Evolutionary conservation across 2,329 filamentous ascomycete species (phyloP).

Genomic region (Hyphodiscus sp.): DNA sequence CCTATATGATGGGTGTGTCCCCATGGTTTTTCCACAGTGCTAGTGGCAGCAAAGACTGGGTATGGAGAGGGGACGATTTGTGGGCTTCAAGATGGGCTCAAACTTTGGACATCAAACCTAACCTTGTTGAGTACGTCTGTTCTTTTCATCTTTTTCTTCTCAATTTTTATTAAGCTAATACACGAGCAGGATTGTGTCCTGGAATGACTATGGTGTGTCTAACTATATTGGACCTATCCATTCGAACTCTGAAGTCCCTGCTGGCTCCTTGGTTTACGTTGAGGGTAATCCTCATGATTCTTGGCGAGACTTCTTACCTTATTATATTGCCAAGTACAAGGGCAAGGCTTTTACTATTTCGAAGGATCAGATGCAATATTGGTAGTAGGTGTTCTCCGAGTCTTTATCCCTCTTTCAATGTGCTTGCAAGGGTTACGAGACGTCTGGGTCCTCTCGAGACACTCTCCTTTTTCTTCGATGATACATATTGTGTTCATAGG

Average conservation of each 20-base stretch:
- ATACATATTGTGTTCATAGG: too few relatives aligned
- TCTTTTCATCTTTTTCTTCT: conserved; percentile 26
- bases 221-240: conserved; percentile 45
- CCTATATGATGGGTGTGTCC: conserved; percentile 48
- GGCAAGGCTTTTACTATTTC: conserved; percentile 28
- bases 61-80: conserved; percentile 54
- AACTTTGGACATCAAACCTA: conserved; percentile 38
- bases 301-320: conserved; percentile 43
- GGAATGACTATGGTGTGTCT: conserved; percentile 48
- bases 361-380: conserved; percentile 34
- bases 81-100: conserved; percentile 55
- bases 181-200: conserved; percentile 34
- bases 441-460: too few relatives aligned
- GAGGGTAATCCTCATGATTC: conserved; percentile 42
- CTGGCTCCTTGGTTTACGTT: conserved; percentile 40
- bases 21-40: conserved; percentile 57
- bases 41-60: conserved; percentile 53
- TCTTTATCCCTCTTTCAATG: background rate
- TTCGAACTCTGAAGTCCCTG: conserved; percentile 31
- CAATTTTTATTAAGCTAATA: conserved; percentile 18
- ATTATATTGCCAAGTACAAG: conserved; percentile 45
- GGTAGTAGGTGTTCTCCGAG: conserved; percentile 28
- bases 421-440: background rate
- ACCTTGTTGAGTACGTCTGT: conserved; percentile 36
- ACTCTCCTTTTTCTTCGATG: too few relatives aligned